Evolutionary conservation across 1,284 basidiomycete species (phyloP).

Genomic region (Cystobasidium sp.): DNA sequence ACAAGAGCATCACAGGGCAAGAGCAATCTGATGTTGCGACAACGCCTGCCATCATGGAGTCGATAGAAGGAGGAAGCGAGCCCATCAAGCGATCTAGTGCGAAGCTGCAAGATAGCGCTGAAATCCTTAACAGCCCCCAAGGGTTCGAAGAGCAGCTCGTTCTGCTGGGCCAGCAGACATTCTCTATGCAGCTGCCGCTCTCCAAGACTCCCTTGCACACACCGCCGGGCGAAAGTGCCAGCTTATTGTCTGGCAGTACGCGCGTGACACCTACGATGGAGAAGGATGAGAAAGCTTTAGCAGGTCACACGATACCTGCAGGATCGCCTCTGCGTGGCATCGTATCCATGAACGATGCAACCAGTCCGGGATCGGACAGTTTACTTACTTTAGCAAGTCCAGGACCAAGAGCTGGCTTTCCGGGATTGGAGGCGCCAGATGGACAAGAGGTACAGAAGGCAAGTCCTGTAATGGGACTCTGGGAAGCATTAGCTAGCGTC

Average conservation of each 20-base stretch:
- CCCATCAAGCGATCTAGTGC: background rate
- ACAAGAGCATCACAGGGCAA: background rate
- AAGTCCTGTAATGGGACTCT: background rate
- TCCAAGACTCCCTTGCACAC: no score
- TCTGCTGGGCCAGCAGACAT: constrained; percentile 5
- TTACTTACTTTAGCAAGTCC: background rate
- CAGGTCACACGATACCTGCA: no score
- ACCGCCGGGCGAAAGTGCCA: no score
- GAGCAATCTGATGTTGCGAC: no score
- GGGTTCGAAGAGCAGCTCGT: constrained; percentile 29
- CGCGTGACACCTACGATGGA: no score
- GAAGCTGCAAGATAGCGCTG: constrained; percentile 11
- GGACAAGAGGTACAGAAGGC: background rate
- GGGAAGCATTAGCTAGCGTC: constrained; percentile 26
- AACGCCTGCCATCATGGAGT: no score
- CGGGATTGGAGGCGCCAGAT: background rate
- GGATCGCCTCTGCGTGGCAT: background rate
- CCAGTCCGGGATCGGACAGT: background rate
- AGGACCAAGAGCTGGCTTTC: background rate
- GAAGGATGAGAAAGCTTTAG: no score
- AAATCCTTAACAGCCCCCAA: constrained; percentile 12
- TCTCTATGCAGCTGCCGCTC: no score
- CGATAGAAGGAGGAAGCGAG: background rate
- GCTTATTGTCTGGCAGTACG: no score
- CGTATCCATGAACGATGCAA: background rate